phyloP scores from a whole-genome alignment of 2,329 filamentous ascomycete genomes.

The Venturia oleaginea region DNA sequence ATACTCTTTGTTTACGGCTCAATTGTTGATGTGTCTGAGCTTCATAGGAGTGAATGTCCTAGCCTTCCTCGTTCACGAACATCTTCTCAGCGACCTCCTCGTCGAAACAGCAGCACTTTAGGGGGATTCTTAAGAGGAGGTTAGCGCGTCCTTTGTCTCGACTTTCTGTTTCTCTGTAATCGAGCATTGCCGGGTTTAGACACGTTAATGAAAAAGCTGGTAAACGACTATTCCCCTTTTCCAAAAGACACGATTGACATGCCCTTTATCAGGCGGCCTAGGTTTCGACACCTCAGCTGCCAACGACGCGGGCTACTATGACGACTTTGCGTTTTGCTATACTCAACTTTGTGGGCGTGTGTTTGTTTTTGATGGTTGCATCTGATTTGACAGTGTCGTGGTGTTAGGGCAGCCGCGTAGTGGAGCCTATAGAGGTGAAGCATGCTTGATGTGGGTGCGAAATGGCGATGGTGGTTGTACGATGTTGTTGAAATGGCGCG shows the following conservation, averaged over 20 bases:
- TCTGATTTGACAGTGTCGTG: constrained; percentile 2
- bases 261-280: neutral
- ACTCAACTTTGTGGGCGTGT: neutral
- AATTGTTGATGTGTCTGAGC: constrained; percentile 6
- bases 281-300: neutral
- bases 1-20: constrained; percentile 2
- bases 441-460: neutral
- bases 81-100: constrained; percentile 6
- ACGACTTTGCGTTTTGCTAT: constrained; percentile 7
- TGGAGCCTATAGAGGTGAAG: neutral
- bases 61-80: constrained; percentile 6
- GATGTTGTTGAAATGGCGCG: constrained; percentile 1
- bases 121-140: neutral
- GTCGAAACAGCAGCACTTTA: neutral
- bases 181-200: neutral
- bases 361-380: neutral
- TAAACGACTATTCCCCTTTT: neutral
- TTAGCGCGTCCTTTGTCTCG: neutral
- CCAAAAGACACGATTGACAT: constrained; percentile 6
- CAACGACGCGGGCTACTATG: neutral
- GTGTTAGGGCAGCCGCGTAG: neutral
- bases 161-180: neutral
- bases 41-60: constrained; percentile 1
- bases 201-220: constrained; percentile 8
- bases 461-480: neutral